Base-by-base conservation (phyloP, 23 red algal species). In the Gracilaria gracilis region DNA sequence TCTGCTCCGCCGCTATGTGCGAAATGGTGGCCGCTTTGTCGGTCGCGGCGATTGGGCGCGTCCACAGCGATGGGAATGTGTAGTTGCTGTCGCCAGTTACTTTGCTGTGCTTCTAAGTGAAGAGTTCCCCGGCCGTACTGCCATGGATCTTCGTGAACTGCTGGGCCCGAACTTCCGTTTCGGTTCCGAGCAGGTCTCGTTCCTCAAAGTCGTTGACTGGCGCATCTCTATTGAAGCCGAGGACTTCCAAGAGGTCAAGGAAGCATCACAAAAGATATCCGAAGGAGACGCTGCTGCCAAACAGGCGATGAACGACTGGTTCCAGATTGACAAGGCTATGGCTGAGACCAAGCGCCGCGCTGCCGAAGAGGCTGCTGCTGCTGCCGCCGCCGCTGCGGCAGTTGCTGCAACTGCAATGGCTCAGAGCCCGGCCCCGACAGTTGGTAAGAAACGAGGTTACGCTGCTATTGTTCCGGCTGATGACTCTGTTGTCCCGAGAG, bases 61-160 rank as follows among this genome's bases (percentile, higher is more conserved):
- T 57, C 93, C 97, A 9, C 97, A 98, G 50, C 72, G 65, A 16
- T 98, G 97, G 97, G 97, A 98, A 59, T 85, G 93, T n/a, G 93
- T 98, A 27, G 76, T 98, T 9, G 93, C 93, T 40, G 89, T 98
- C 14, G 78, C 90, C 29, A 91, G 92, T 62, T 98, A 94, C 79
- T 93, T 95, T 57, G 93, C 93, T 4, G 97, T 98, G 1, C 71
- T 98, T 40, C 67, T 95, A 20, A 90, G 89, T 44, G 97, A 98
- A 75, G 97, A 98, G 70, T 98, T 98, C 82, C 88, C 97, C 15
- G 93, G 97, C 12, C 82, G 94, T 32, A 94, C 93, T 7, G 91
- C 85, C 12, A 81, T 91, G 75, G 97, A 98, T 54, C 69, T 98
- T 34, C 66, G 90, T 47, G 97, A 98, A 70, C 83, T 98, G 70